These are phyloP conservation scores for Porphyrellus sp. DNA, from an alignment of 1,284 basidiomycete species.

Conservation along the genomic window DNA sequence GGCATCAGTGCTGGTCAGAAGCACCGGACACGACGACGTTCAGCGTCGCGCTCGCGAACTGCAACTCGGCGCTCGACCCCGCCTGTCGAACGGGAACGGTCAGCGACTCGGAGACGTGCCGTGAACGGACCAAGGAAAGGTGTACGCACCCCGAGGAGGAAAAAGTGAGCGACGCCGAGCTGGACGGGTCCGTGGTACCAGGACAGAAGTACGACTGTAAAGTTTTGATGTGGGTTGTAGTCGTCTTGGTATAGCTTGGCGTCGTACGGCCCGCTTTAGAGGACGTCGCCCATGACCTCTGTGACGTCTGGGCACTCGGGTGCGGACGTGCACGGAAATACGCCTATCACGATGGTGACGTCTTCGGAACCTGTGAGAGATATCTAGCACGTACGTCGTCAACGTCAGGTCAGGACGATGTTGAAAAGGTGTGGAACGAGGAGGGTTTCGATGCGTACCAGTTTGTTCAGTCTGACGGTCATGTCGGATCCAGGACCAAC, in stretches of 20 bases:
- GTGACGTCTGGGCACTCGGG: conserved; percentile 23
- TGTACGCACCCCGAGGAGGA: conserved; percentile 9
- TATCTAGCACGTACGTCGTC: too few species aligned
- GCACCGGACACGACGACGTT: background rate
- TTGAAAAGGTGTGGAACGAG: background rate
- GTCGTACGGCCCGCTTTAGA: conserved; percentile 46
- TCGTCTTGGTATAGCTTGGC: conserved; percentile 31
- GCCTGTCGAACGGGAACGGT: background rate
- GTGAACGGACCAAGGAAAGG: background rate
- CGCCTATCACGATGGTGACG: conserved; percentile 44
- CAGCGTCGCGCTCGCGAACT: conserved; percentile 1
- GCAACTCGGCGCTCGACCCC: conserved; percentile 1
- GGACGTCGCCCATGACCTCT: conserved; percentile 41
- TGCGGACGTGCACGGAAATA: conserved; percentile 36
- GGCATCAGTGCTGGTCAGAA: too few species aligned
- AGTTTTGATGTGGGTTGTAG: conserved; percentile 46
- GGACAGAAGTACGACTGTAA: conserved; percentile 46
- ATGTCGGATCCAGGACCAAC: conserved; percentile 40
- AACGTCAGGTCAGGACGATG: conserved; percentile 18
- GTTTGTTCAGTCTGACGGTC: conserved; percentile 45
- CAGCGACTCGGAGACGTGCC: too few species aligned
- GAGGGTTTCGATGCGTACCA: conserved; percentile 40
- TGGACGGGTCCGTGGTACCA: conserved; percentile 35
- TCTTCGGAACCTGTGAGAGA: conserved; percentile 36
- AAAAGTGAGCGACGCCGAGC: conserved; percentile 40